Percentiles rank a stretch among this genome's conserved stretches.
phyloP scores from a whole-genome alignment of 1,284 basidiomycete genomes.

The Ustilago hordei region DNA sequence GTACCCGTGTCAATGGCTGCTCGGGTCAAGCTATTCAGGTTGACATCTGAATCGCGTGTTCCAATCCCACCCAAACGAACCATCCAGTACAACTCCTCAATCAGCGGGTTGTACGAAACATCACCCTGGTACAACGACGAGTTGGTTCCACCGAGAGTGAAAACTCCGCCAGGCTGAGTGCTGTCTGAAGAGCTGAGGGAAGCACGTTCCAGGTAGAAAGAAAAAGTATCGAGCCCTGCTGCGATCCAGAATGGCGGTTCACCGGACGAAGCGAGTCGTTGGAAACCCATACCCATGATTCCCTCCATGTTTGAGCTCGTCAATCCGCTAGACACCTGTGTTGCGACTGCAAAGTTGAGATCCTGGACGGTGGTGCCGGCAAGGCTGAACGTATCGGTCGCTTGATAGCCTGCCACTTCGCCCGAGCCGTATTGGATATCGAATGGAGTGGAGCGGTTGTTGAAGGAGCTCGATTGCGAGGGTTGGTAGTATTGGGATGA shows the following conservation, averaged over 20 bases:
- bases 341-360: slow-evolving; percentile 59
- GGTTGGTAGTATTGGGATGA: slow-evolving; percentile 28
- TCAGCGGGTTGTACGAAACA: slow-evolving; percentile 50
- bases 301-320: slow-evolving; percentile 39
- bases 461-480: slow-evolving; percentile 33
- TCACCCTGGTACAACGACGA: slow-evolving; percentile 50
- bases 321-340: slow-evolving; percentile 34
- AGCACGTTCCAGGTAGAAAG: slow-evolving; percentile 55
- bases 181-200: slow-evolving; percentile 19
- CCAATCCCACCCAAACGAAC: slow-evolving; percentile 51
- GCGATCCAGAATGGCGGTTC: slow-evolving; percentile 52
- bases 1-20: slow-evolving; percentile 67
- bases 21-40: slow-evolving; percentile 28
- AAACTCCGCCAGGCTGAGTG: slow-evolving; percentile 47
- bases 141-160: slow-evolving; percentile 62
- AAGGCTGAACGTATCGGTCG: slow-evolving; percentile 37
- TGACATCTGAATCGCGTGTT: slow-evolving; percentile 21
- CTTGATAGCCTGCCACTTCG: slow-evolving; percentile 45
- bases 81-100: slow-evolving; percentile 57
- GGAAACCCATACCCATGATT: slow-evolving; percentile 62
- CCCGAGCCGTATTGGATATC: slow-evolving; percentile 53
- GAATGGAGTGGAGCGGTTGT: slow-evolving; percentile 38
- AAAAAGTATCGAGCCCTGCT: slow-evolving; percentile 41
- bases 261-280: slow-evolving; percentile 29
- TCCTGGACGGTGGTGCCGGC: slow-evolving; percentile 39